A percentile compares a stretch with the other conserved stretches of the same genome.
Conservation (phyloP, 1,284 basidiomycete genomes). For the Puccinia novopanici region DNA sequence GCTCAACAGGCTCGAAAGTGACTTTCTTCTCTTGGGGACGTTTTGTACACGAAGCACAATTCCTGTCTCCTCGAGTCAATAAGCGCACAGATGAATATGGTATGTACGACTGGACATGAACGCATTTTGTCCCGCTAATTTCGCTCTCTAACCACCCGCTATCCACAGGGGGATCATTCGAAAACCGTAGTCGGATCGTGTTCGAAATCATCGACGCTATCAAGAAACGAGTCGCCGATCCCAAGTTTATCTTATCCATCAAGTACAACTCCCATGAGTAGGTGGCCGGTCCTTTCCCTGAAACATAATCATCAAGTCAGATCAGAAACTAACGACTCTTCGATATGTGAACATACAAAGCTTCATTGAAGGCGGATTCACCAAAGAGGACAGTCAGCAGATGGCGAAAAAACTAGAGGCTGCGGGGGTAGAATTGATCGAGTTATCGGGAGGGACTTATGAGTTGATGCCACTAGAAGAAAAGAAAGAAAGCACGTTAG, state of each 20-base stretch:
- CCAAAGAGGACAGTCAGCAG: slow-evolving; percentile 62
- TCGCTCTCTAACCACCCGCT: background rate
- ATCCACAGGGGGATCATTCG: slow-evolving; percentile 57
- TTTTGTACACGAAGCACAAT: slow-evolving; percentile 52
- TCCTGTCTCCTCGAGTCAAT: slow-evolving; percentile 59
- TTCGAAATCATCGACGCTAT: slow-evolving; percentile 60
- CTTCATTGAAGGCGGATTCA: slow-evolving; percentile 61
- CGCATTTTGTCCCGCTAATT: background rate
- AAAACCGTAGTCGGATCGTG: slow-evolving; percentile 61
- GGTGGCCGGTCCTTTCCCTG: background rate
- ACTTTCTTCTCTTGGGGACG: no score
- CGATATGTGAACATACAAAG: slow-evolving; percentile 54
- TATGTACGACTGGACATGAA: background rate
- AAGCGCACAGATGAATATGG: slow-evolving; percentile 61
- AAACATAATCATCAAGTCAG: background rate
- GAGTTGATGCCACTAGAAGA: slow-evolving; percentile 59
- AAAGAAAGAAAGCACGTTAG: slow-evolving; percentile 59
- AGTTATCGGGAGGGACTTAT: slow-evolving; percentile 63
- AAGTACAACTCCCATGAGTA: slow-evolving; percentile 63
- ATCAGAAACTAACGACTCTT: background rate
- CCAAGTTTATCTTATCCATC: slow-evolving; percentile 62
- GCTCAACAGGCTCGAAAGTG: no score
- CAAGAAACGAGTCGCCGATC: slow-evolving; percentile 58
- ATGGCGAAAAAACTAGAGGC: slow-evolving; percentile 63
- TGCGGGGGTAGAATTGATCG: slow-evolving; percentile 64